phyloP scores from a whole-genome alignment of 345 rosid genomes.

The Populus pruinosa region DNA sequence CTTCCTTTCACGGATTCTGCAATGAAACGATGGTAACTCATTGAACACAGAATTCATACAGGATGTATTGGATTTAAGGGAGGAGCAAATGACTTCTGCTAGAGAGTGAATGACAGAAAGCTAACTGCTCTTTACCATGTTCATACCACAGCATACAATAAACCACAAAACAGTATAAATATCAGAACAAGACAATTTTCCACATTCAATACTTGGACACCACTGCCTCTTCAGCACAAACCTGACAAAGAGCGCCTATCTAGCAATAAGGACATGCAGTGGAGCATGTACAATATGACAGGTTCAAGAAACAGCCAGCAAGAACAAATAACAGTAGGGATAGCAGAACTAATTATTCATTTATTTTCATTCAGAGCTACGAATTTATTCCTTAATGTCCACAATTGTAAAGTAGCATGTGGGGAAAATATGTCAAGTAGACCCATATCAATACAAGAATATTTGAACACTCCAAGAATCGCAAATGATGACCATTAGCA shows the following conservation, averaged over 20 bases:
- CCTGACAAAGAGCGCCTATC: neutral
- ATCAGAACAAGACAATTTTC: neutral
- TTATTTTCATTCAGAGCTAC: neutral
- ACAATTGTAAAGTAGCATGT: neutral
- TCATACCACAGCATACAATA: neutral
- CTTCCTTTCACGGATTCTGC: conserved; percentile 97
- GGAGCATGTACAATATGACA: neutral
- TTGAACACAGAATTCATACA: neutral
- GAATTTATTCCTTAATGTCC: neutral
- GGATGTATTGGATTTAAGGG: neutral
- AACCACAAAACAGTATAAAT: neutral
- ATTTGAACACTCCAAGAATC: neutral
- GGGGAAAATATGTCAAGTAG: neutral
- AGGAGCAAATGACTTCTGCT: neutral
- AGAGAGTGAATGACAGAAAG: neutral
- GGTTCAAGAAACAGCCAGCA: neutral
- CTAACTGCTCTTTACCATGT: neutral
- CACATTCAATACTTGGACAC: neutral
- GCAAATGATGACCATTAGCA: neutral
- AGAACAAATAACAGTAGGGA: neutral
- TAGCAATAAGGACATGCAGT: neutral
- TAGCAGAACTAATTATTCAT: neutral
- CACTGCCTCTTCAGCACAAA: neutral
- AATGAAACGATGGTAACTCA: conserved; percentile 14
- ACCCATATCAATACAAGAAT: neutral